Conservation (phyloP, 495 filamentous ascomycete genomes). For the Lichina pygmaea region DNA sequence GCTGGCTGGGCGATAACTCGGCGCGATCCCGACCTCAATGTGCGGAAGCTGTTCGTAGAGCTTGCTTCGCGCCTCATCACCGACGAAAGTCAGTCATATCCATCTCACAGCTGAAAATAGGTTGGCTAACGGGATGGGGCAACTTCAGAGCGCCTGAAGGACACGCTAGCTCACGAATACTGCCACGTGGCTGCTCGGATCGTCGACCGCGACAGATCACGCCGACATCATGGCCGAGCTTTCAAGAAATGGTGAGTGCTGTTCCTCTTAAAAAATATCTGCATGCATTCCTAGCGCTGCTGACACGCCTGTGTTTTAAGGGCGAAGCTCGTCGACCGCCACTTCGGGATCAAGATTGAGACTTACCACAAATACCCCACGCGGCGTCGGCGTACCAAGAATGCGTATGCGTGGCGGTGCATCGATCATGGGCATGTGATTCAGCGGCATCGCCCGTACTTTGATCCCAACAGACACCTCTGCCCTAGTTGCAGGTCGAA, state of each 20-base stretch:
- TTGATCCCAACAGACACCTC: slow-evolving; percentile 32
- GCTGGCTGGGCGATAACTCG: slow-evolving; percentile 66
- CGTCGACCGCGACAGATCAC: slow-evolving; percentile 33
- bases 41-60: slow-evolving; percentile 29
- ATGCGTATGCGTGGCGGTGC: slow-evolving; percentile 68
- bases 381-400: slow-evolving; percentile 36
- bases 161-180: slow-evolving; percentile 81
- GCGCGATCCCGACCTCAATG: too few species aligned
- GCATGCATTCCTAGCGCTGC: too few species aligned
- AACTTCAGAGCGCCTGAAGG: slow-evolving; percentile 39
- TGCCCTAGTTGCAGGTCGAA: slow-evolving; percentile 44
- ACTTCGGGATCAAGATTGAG: slow-evolving; percentile 41
- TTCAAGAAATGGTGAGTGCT: slow-evolving; percentile 46
- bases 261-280: too few species aligned
- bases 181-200: slow-evolving; percentile 83
- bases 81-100: slow-evolving; percentile 18
- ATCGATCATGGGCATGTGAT: slow-evolving; percentile 35
- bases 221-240: slow-evolving; percentile 46
- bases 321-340: slow-evolving; percentile 11
- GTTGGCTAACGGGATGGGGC: not conserved
- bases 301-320: too few species aligned
- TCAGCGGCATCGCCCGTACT: slow-evolving; percentile 59
- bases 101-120: not conserved
- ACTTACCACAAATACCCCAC: slow-evolving; percentile 76
- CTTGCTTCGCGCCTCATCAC: slow-evolving; percentile 68